Percentiles rank a stretch among this genome's conserved stretches.
Conservation (phyloP, 352 stramenopile genomes). For the Phytopythium boreale region DNA sequence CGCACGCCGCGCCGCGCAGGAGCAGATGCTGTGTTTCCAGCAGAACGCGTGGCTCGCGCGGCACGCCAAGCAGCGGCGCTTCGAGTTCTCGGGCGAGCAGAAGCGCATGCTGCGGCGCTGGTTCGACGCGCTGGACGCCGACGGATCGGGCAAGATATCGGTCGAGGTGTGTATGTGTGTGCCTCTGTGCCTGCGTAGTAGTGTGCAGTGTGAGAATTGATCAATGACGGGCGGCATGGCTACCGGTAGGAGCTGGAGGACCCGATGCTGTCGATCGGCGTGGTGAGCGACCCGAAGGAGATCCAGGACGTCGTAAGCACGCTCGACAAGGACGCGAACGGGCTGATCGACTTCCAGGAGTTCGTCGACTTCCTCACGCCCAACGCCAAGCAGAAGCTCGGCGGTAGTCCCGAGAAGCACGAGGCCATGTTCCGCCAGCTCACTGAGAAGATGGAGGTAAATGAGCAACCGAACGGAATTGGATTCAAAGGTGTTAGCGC, state of each 20-base stretch:
- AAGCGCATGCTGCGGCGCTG: slow-evolving; percentile 77
- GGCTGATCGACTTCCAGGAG: slow-evolving; percentile 75
- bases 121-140: slow-evolving; percentile 69
- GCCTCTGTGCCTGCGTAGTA: not conserved
- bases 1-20: slow-evolving; percentile 29
- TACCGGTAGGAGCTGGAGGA: slow-evolving; percentile 77
- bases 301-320: slow-evolving; percentile 55
- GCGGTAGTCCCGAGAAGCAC: slow-evolving; percentile 41
- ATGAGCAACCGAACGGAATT: too few species aligned
- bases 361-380: slow-evolving; percentile 77
- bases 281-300: slow-evolving; percentile 63
- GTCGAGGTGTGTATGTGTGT: slow-evolving; percentile 59
- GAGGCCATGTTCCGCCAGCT: slow-evolving; percentile 72
- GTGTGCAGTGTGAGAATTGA: too few species aligned
- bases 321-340: slow-evolving; percentile 71
- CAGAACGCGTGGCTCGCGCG: slow-evolving; percentile 72
- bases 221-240: too few species aligned
- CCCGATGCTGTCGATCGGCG: slow-evolving; percentile 75
- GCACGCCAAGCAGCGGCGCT: slow-evolving; percentile 50
- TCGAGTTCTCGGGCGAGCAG: slow-evolving; percentile 67
- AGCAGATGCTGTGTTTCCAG: slow-evolving; percentile 55
- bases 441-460: slow-evolving; percentile 80
- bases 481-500: too few species aligned
- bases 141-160: slow-evolving; percentile 69
- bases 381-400: slow-evolving; percentile 38